These are phyloP conservation scores for Aspergillus olivimuriae DNA, from an alignment of 495 filamentous ascomycete genomes.

Conservation along the genomic window DNA sequence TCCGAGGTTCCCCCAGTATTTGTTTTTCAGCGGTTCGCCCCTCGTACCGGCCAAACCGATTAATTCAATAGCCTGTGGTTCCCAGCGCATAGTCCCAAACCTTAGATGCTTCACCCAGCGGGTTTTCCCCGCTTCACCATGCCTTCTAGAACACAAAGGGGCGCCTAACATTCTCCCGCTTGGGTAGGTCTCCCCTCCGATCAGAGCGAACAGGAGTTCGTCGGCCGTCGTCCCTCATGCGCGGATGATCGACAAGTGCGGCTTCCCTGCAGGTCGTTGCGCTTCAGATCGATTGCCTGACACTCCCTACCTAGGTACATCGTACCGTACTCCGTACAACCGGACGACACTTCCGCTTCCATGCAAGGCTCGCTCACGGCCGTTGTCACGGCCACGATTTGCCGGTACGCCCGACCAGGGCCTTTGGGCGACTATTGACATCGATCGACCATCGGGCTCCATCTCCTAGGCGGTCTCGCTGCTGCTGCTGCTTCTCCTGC, in stretches of 20 bases:
- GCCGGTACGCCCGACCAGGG: no score
- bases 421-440: no score
- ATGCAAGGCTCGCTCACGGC: no score
- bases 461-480: no score
- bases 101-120: not conserved
- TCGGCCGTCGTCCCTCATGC: not conserved
- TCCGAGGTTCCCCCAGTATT: not conserved
- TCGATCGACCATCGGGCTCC: no score
- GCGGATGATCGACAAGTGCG: not conserved
- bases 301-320: no score
- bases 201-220: not conserved
- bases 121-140: not conserved
- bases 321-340: no score
- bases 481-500: no score
- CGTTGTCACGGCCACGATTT: no score
- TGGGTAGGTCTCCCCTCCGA: not conserved
- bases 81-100: not conserved
- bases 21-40: not conserved
- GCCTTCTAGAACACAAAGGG: not conserved
- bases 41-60: not conserved
- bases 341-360: no score
- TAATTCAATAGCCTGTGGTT: not conserved
- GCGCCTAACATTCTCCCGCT: not conserved
- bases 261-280: not conserved
- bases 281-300: no score